Conservation (phyloP, 2,329 filamentous ascomycete species). For the Diaporthe capsici region DNA sequence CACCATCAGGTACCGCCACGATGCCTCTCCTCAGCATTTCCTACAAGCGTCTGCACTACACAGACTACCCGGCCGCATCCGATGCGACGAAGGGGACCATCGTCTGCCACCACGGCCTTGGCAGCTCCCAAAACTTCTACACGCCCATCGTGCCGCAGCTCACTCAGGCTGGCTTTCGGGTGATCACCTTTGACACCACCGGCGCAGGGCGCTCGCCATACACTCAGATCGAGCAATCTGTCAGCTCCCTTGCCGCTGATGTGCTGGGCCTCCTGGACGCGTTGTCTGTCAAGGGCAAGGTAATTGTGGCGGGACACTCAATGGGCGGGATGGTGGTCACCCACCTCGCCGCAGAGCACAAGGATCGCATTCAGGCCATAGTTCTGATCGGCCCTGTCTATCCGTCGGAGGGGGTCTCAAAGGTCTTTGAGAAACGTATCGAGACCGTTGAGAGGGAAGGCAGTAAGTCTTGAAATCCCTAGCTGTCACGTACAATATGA, state of each 20-base stretch:
- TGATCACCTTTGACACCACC: conserved; percentile 29
- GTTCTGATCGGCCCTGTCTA: conserved; percentile 77
- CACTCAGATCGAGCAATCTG: conserved; percentile 34
- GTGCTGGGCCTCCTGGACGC: conserved; percentile 66
- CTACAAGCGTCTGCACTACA: conserved; percentile 34
- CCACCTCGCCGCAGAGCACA: conserved; percentile 65
- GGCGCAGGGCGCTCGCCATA: conserved; percentile 35
- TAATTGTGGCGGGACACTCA: conserved; percentile 74
- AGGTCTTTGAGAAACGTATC: conserved; percentile 36
- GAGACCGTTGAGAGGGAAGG: conserved; percentile 59
- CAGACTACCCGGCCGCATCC: conserved; percentile 31
- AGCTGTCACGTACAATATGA: no score
- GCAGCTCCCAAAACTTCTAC: conserved; percentile 39
- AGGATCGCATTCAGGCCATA: conserved; percentile 51
- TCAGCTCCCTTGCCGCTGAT: conserved; percentile 62
- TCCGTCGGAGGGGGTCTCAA: conserved; percentile 58
- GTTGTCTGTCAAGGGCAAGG: conserved; percentile 63
- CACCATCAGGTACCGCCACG: background rate
- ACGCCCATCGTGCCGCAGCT: conserved; percentile 30
- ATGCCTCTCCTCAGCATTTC: conserved; percentile 30
- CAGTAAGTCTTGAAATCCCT: background rate
- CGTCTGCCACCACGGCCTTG: conserved; percentile 39
- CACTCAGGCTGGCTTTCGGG: conserved; percentile 24
- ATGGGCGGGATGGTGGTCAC: conserved; percentile 78
- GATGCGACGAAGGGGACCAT: conserved; percentile 28